phyloP scores from a whole-genome alignment of 73 alveolate genomes.

The Strombidium stylifer region DNA sequence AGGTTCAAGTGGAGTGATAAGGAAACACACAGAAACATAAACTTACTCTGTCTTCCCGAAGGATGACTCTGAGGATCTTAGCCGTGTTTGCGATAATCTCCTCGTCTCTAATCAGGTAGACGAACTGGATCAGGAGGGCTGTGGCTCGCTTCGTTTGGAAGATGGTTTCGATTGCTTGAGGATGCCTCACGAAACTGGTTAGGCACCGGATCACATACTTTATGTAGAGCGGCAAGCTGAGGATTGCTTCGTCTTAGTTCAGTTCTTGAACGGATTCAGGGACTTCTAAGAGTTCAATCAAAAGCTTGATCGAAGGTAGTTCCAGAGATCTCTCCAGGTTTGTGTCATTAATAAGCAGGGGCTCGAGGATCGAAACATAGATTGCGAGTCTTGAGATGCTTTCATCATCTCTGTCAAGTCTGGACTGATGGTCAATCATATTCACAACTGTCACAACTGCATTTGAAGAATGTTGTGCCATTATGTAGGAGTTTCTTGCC shows the following conservation, averaged over 20 bases:
- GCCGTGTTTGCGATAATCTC: slow-evolving; percentile 54
- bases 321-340: slow-evolving; percentile 41
- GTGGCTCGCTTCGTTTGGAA: slow-evolving; percentile 32
- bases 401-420: slow-evolving; percentile 32
- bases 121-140: slow-evolving; percentile 27
- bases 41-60: slow-evolving; percentile 36
- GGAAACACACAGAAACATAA: background rate
- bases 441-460: slow-evolving; percentile 29
- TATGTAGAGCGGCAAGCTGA: slow-evolving; percentile 31
- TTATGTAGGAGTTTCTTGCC: slow-evolving; percentile 20
- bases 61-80: slow-evolving; percentile 35
- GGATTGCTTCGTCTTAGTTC: slow-evolving; percentile 11
- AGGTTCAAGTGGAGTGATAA: background rate
- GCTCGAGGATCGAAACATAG: slow-evolving; percentile 30
- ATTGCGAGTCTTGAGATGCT: slow-evolving; percentile 40
- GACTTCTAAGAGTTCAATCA: background rate
- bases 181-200: slow-evolving; percentile 43
- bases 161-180: slow-evolving; percentile 20
- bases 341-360: slow-evolving; percentile 43
- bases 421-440: slow-evolving; percentile 25
- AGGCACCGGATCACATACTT: slow-evolving; percentile 55
- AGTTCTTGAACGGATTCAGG: slow-evolving; percentile 6
- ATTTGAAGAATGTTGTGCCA: slow-evolving; percentile 14
- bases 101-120: slow-evolving; percentile 45
- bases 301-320: slow-evolving; percentile 2